Base-by-base conservation (phyloP, 2,329 filamentous ascomycete genomes). In the Colletotrichum scovillei region DNA sequence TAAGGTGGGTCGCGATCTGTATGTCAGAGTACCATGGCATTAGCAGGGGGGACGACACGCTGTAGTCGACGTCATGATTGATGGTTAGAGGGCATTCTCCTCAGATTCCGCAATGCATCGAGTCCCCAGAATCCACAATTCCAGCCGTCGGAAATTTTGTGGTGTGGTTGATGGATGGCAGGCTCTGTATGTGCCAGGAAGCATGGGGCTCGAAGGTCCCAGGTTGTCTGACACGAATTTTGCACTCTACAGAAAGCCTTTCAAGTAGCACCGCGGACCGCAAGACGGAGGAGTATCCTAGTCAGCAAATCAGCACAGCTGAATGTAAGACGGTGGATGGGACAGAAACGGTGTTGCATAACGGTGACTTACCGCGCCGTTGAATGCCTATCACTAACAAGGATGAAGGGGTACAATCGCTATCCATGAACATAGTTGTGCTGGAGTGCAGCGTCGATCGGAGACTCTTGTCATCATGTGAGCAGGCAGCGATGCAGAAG, bases 1-100 rank as follows among this genome's bases (percentile, higher is more conserved):
- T 56, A 22, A 22, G 5, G 30, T 24, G 26, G 35, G 60, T 26
- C 26, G 14, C 28, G 12, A 14, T 57, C 72, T 74, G 72, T 67
- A 63, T 72, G 72, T 74, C 68, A 74, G 68, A 66, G 72, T 74
- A 63, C 12, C 68, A 74, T 63, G 63, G 35, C 67, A 72, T 58
- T 64, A 72, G 69, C 59, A 63, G 38, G 30, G 30, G 28, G 42
- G 63, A 14, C 59, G 35, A 73, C 30, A 30, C 30, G 24, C 46
- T 35, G 60, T 8, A 22, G 26, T 35, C 67, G 46, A 72, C 66
- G 42, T 74, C 64, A 42, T 66, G 74, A 58, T 60, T 57, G 35
- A 35, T 59, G 16, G 60, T 24, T 9, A 22, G 53, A 56, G 59
- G 24, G 30, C 16, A 16, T 38, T n/a, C n/a, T 9, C 28, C 49